Evolutionary conservation across 495 filamentous ascomycete species (phyloP).

Genomic region (Venustampulla echinocandica): DNA sequence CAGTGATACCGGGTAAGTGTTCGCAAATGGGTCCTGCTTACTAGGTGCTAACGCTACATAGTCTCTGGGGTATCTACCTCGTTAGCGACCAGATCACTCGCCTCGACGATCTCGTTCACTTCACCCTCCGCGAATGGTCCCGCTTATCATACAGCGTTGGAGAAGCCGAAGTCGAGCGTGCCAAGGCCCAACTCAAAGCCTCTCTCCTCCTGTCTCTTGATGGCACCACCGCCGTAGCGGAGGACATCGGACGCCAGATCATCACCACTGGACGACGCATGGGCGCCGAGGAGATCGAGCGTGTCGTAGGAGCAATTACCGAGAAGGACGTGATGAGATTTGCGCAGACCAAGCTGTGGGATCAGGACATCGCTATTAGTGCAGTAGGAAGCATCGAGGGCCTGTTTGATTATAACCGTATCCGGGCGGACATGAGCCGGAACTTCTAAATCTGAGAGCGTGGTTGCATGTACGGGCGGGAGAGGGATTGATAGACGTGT

Average conservation of each 20-base stretch:
- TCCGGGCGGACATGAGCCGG: conserved; percentile 84
- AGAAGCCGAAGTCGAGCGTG: conserved; percentile 89
- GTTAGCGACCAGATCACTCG: conserved; percentile 79
- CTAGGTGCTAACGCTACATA: conserved; percentile 29
- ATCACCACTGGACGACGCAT: conserved; percentile 91
- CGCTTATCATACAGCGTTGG: conserved; percentile 80
- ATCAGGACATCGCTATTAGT: conserved; percentile 88
- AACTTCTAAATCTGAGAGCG: conserved; percentile 35
- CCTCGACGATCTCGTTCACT: conserved; percentile 94
- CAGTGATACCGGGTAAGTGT: conserved; percentile 87
- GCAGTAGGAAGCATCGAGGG: conserved; percentile 92
- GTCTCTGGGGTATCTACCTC: conserved; percentile 99
- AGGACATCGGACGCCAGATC: conserved; percentile 98
- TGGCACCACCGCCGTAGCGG: conserved; percentile 91
- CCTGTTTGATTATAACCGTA: conserved; percentile 76
- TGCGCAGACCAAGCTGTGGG: conserved; percentile 85
- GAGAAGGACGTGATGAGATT: conserved; percentile 97
- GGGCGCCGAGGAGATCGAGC: conserved; percentile 88
- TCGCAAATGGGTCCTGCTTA: neutral
- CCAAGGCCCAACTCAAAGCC: conserved; percentile 98
- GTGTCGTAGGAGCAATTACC: conserved; percentile 74
- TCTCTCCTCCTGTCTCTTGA: conserved; percentile 94
- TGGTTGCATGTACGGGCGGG: neutral
- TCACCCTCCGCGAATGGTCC: conserved; percentile 96
- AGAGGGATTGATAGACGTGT: conserved; percentile 20